phyloP scores from a whole-genome alignment of 2,329 filamentous ascomycete species.

The Emydomyces testavorans region DNA sequence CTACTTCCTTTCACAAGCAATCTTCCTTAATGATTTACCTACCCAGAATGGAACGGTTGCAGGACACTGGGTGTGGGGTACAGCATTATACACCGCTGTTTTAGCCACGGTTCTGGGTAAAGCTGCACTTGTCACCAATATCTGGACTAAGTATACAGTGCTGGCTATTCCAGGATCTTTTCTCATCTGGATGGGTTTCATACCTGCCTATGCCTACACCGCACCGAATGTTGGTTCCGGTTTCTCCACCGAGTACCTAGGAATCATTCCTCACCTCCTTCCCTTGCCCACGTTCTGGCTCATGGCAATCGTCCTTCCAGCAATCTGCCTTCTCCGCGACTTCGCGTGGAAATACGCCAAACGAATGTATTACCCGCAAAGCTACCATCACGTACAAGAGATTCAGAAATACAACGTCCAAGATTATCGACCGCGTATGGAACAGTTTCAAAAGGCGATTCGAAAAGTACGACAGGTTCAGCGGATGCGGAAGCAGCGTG shows the following conservation, averaged over 20 bases:
- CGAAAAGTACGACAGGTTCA: slow-evolving; percentile 96
- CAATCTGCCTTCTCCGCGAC: slow-evolving; percentile 74
- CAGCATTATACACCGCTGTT: slow-evolving; percentile 86
- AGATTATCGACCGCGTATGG: slow-evolving; percentile 96
- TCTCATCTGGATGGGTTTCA: slow-evolving; percentile 79
- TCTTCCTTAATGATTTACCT: slow-evolving; percentile 71
- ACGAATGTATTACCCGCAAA: slow-evolving; percentile 90
- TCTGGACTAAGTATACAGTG: slow-evolving; percentile 98
- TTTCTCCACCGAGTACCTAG: slow-evolving; percentile 74
- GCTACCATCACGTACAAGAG: slow-evolving; percentile 97
- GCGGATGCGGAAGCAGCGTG: slow-evolving; percentile 97
- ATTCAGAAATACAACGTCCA: slow-evolving; percentile 99
- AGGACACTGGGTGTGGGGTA: slow-evolving; percentile 97
- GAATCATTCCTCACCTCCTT: slow-evolving; percentile 71
- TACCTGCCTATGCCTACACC: slow-evolving; percentile 75
- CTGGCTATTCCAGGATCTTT: slow-evolving; percentile 91
- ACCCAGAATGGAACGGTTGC: slow-evolving; percentile 67
- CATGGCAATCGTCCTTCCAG: slow-evolving; percentile 68
- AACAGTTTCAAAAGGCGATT: slow-evolving; percentile 99
- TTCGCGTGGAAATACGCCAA: slow-evolving; percentile 96
- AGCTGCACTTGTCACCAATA: slow-evolving; percentile 85
- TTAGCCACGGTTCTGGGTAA: slow-evolving; percentile 89
- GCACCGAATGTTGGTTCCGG: slow-evolving; percentile 65
- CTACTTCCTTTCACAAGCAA: slow-evolving; percentile 71
- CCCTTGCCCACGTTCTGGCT: slow-evolving; percentile 79